Evolutionary conservation across 805 yeast species (phyloP).

Genomic region (Clavispora santaluciae): DNA sequence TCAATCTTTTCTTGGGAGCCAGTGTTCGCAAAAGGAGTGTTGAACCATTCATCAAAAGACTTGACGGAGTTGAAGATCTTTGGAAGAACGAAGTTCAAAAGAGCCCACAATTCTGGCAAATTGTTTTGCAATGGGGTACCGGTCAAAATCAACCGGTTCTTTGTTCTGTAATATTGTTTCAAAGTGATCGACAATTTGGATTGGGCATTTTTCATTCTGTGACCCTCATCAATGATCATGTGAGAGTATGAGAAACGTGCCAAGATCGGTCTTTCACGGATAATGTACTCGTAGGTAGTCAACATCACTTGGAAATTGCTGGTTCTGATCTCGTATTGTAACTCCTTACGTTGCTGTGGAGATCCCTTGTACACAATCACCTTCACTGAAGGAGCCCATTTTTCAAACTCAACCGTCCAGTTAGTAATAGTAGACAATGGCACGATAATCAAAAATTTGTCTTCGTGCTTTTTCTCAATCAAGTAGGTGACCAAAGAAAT

Average conservation of each 20-base stretch:
- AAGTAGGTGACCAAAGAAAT: conserved; percentile 70
- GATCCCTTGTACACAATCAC: conserved; percentile 75
- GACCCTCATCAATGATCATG: conserved; percentile 91
- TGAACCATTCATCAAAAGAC: conserved; percentile 86
- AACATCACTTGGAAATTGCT: conserved; percentile 73
- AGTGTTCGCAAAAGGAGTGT: conserved; percentile 82
- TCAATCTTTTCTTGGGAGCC: conserved; percentile 79
- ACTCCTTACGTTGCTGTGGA: conserved; percentile 61
- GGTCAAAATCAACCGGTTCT: conserved; percentile 73
- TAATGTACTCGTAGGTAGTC: conserved; percentile 79
- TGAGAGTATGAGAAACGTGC: conserved; percentile 72
- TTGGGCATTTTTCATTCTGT: conserved; percentile 76
- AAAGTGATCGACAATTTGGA: conserved; percentile 71
- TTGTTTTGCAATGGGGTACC: conserved; percentile 88
- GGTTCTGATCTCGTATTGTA: conserved; percentile 58
- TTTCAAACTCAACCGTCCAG: conserved; percentile 82
- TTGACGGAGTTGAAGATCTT: conserved; percentile 81
- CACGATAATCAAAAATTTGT: conserved; percentile 74
- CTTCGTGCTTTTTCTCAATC: conserved; percentile 61
- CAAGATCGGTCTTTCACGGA: conserved; percentile 68
- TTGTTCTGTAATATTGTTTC: conserved; percentile 66
- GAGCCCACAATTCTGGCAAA: conserved; percentile 82
- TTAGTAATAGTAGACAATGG: conserved; percentile 81
- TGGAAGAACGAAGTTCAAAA: conserved; percentile 76
- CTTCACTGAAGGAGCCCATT: conserved; percentile 80